Conservation (phyloP, 345 rosid species). For the Leavenworthia alabamica region DNA sequence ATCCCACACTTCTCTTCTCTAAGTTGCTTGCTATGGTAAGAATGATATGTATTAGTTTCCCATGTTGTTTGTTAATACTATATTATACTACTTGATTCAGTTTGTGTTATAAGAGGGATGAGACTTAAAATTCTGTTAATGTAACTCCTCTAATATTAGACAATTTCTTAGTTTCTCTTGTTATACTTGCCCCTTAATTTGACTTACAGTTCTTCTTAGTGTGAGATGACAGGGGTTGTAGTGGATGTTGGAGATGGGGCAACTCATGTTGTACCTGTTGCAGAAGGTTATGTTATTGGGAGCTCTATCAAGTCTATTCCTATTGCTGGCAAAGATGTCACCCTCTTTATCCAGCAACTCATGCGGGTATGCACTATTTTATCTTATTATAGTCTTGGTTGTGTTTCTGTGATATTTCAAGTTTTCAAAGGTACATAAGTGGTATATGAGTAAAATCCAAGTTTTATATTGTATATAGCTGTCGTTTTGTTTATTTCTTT, state of each 20-base stretch:
- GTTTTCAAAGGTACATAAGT: background rate
- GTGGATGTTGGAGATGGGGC: slow-evolving; percentile 99
- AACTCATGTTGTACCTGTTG: slow-evolving; percentile 89
- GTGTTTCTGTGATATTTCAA: background rate
- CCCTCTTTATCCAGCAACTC: slow-evolving; percentile 88
- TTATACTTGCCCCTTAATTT: slow-evolving; percentile 28
- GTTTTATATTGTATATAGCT: background rate
- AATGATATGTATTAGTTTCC: background rate
- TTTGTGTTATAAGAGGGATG: background rate
- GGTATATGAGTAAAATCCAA: background rate
- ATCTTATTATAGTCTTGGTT: background rate
- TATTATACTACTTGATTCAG: background rate
- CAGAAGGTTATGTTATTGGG: slow-evolving; percentile 96
- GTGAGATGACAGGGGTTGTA: slow-evolving; percentile 99
- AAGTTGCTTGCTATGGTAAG: background rate
- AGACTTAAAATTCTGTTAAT: background rate
- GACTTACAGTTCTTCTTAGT: slow-evolving; percentile 51
- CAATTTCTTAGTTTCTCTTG: background rate
- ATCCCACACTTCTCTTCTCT: slow-evolving; percentile 10
- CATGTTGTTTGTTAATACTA: background rate
- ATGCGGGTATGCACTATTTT: slow-evolving; percentile 62
- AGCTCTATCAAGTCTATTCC: slow-evolving; percentile 91
- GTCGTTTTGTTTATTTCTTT: background rate
- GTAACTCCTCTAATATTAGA: background rate
- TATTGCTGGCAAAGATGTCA: slow-evolving; percentile 84